Conservation (phyloP, 345 rosid species). For the Chamaenerion angustifolium region DNA sequence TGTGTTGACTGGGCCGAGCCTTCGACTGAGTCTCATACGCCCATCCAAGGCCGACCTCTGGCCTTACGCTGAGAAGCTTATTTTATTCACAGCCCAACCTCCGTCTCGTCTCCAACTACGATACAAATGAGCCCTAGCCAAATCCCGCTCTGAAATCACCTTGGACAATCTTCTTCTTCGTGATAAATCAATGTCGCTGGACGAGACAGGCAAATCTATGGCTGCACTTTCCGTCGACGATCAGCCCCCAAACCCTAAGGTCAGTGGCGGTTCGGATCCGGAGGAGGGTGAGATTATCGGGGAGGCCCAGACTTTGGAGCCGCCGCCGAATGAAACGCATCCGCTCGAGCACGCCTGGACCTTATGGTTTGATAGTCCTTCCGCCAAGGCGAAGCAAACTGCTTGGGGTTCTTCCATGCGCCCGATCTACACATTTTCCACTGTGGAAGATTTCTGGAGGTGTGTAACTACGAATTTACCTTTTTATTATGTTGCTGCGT, state of each 20-base stretch:
- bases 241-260: slow-evolving; percentile 1
- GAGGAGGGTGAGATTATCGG: slow-evolving; percentile 11
- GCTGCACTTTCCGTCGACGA: slow-evolving; percentile 1
- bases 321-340: slow-evolving; percentile 6
- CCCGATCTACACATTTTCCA: slow-evolving; percentile 49
- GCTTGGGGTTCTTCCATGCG: slow-evolving; percentile 75
- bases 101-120: no score
- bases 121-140: no score
- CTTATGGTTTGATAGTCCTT: slow-evolving; percentile 74
- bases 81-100: no score
- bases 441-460: slow-evolving; percentile 88
- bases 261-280: slow-evolving; percentile 1
- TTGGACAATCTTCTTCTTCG: no score
- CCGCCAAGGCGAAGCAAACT: slow-evolving; percentile 40
- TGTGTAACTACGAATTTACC: slow-evolving; percentile 2
- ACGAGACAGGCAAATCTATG: slow-evolving; percentile 4
- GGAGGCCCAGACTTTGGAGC: slow-evolving; percentile 1
- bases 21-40: no score
- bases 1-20: no score
- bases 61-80: no score
- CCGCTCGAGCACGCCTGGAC: slow-evolving; percentile 74
- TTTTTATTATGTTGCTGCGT: not conserved
- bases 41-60: no score
- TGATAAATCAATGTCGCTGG: slow-evolving; percentile 6
- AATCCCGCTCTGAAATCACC: no score